Conservation (phyloP, 106 monocot genomes). For the Phalaenopsis aphrodite region DNA sequence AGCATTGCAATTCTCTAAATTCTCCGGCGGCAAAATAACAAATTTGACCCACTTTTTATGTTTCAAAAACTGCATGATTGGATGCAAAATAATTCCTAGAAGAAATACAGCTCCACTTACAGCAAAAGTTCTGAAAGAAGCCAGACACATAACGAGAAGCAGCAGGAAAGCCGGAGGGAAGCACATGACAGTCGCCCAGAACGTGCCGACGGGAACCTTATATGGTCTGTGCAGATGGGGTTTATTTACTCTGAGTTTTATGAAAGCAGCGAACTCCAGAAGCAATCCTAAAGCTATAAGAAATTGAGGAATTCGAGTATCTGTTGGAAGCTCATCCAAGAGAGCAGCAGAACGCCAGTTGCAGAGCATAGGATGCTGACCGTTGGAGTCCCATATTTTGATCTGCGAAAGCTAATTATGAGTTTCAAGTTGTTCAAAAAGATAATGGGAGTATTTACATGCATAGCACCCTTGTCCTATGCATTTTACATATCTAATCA, state of each 20-base stretch:
- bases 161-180: constrained; percentile 56
- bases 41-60: constrained; percentile 45
- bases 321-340: constrained; percentile 92
- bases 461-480: too few relatives aligned
- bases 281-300: constrained; percentile 83
- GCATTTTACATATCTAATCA: too few relatives aligned
- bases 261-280: constrained; percentile 74
- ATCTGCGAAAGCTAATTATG: constrained; percentile 32
- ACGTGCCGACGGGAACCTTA: constrained; percentile 41
- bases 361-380: constrained; percentile 81
- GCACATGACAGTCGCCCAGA: constrained; percentile 40
- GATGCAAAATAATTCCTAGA: constrained; percentile 51
- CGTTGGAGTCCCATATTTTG: constrained; percentile 81
- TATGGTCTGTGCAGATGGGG: constrained; percentile 75
- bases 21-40: not conserved
- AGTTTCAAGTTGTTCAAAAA: too few relatives aligned
- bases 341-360: constrained; percentile 62
- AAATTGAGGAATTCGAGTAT: constrained; percentile 86
- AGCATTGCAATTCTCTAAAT: constrained; percentile 2
- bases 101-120: constrained; percentile 47
- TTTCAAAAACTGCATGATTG: constrained; percentile 34
- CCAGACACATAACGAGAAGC: constrained; percentile 72
- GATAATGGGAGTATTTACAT: too few relatives aligned
- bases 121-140: constrained; percentile 55
- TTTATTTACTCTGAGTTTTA: constrained; percentile 63